Evolutionary conservation across 345 rosid genomes (phyloP).

Genomic region (Eutrema yunnanense): DNA sequence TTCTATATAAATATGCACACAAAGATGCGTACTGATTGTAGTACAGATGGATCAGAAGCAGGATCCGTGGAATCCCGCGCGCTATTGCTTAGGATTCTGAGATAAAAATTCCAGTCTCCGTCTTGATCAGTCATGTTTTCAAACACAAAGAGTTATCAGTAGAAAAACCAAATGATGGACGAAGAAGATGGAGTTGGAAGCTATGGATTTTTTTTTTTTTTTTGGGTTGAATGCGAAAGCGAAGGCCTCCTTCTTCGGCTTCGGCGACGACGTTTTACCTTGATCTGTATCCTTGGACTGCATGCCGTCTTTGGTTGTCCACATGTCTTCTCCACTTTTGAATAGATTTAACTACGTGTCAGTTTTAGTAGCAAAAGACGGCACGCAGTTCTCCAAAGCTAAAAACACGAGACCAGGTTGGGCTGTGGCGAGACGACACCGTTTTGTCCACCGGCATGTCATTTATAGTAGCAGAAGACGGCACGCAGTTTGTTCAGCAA

Average conservation of each 20-base stretch:
- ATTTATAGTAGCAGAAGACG: background rate
- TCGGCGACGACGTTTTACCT: background rate
- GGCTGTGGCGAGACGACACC: background rate
- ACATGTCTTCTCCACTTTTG: background rate
- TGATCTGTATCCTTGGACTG: background rate
- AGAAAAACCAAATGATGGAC: background rate
- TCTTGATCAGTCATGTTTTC: slow-evolving; percentile 42
- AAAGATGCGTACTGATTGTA: slow-evolving; percentile 51
- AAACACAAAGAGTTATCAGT: background rate
- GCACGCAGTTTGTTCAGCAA: slow-evolving; percentile 5
- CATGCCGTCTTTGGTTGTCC: background rate
- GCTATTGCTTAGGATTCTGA: slow-evolving; percentile 60
- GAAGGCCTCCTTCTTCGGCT: background rate
- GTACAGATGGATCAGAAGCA: slow-evolving; percentile 74
- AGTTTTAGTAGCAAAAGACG: background rate
- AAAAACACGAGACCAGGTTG: background rate
- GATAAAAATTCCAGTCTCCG: slow-evolving; percentile 71
- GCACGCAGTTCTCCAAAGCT: background rate
- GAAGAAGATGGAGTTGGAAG: background rate
- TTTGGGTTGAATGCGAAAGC: background rate
- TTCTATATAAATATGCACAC: background rate
- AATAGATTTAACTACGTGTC: background rate
- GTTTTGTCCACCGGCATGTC: background rate
- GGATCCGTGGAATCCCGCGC: slow-evolving; percentile 80
- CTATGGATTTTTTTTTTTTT: background rate